These are phyloP conservation scores for Sporobolomyces pararoseus DNA, from an alignment of 768 basidiomycete genomes.

Conservation along the genomic window DNA sequence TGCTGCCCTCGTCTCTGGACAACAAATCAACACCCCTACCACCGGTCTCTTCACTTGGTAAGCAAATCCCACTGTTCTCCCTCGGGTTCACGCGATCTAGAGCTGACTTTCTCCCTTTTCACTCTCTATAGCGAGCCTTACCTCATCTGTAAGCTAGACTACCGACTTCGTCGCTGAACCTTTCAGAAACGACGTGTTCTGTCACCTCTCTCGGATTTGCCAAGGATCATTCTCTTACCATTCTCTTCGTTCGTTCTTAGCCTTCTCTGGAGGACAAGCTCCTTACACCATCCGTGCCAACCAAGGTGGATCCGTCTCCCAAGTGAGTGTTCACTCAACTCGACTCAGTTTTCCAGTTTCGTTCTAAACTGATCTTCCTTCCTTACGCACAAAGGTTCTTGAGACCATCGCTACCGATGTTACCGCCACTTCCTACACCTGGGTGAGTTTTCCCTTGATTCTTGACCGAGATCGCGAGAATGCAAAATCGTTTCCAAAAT, in stretches of 20 bases:
- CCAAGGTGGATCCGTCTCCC: conserved; percentile 22
- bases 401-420: conserved; percentile 25
- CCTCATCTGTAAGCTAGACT: conserved; percentile 19
- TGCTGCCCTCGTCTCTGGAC: conserved; percentile 21
- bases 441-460: not conserved
- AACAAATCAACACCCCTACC: conserved; percentile 34
- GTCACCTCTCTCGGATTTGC: not conserved
- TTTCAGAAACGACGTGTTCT: not conserved
- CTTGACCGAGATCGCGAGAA: not conserved
- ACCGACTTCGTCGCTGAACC: too few relatives aligned
- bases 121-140: conserved; percentile 13
- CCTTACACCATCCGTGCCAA: conserved; percentile 27
- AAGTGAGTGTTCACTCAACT: not conserved
- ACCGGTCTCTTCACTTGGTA: conserved; percentile 37
- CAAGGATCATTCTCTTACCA: not conserved
- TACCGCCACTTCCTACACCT: conserved; percentile 27
- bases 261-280: conserved; percentile 13
- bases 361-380: not conserved
- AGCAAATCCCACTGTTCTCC: not conserved
- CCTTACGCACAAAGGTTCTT: conserved; percentile 8
- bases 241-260: not conserved
- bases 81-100: not conserved
- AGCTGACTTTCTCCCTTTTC: not conserved
- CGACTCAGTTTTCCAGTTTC: not conserved
- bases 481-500: too few relatives aligned